Conservation (phyloP, 495 filamentous ascomycete genomes). For the Aspergillus nanangensis region DNA sequence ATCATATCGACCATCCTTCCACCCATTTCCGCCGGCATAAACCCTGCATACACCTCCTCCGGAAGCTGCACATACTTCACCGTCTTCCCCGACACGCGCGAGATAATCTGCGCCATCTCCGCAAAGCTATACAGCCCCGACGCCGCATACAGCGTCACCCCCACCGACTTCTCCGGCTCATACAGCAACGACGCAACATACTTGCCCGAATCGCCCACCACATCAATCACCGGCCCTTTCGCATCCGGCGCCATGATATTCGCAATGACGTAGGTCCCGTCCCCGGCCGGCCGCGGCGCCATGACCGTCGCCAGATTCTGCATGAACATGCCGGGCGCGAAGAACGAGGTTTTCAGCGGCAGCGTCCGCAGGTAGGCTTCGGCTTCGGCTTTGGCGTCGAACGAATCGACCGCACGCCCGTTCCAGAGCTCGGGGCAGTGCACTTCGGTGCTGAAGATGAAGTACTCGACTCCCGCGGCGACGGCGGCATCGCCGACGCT, state of each 20-base stretch:
- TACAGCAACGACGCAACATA: constrained; percentile 46
- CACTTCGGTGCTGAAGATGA: constrained; percentile 49
- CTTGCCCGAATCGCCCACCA: constrained; percentile 39
- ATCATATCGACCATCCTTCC: constrained; percentile 7
- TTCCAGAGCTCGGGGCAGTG: constrained; percentile 13
- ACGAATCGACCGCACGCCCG: constrained; percentile 22
- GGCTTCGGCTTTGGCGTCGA: constrained; percentile 38
- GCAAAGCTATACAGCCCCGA: constrained; percentile 25
- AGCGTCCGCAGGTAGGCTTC: constrained; percentile 43
- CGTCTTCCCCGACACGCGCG: constrained; percentile 37
- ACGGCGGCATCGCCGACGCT: constrained; percentile 43
- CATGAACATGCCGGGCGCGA: constrained; percentile 43
- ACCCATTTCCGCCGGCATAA: constrained; percentile 14
- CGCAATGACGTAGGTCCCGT: constrained; percentile 15
- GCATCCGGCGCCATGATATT: constrained; percentile 20
- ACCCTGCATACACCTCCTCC: constrained; percentile 26
- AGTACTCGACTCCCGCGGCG: constrained; percentile 34
- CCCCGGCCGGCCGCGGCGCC: constrained; percentile 7
- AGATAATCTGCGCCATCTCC: constrained; percentile 32
- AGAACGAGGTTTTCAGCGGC: constrained; percentile 38
- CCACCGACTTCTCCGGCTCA: constrained; percentile 42
- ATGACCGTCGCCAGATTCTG: constrained; percentile 28
- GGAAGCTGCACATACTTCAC: constrained; percentile 40
- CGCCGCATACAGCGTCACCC: constrained; percentile 40
- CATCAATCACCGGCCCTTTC: constrained; percentile 39